Evolutionary conservation across 1,284 basidiomycete genomes (phyloP).

Genomic region (Schizophyllum commune): DNA sequence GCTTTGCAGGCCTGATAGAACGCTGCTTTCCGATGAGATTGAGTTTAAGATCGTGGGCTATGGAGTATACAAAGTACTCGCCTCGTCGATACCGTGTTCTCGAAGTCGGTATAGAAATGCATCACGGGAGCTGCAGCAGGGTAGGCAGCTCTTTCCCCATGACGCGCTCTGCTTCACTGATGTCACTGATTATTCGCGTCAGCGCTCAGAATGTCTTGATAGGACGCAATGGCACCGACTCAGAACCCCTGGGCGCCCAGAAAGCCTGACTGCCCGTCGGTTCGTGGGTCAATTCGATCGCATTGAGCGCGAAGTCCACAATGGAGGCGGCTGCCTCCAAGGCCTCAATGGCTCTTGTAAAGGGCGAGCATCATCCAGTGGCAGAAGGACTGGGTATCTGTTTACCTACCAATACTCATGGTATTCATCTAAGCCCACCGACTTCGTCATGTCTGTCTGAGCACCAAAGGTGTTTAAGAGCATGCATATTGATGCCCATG

Average conservation of each 20-base stretch:
- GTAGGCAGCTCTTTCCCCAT: constrained; percentile 32
- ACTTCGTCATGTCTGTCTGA: constrained; percentile 38
- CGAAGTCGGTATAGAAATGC: no score
- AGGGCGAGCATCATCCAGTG: background rate
- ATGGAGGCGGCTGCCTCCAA: constrained; percentile 31
- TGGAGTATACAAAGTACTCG: no score
- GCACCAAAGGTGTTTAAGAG: no score
- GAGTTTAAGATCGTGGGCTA: no score
- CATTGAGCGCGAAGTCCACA: constrained; percentile 27
- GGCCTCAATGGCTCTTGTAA: constrained; percentile 30
- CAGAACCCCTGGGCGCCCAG: constrained; percentile 36
- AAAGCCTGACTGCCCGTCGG: constrained; percentile 35
- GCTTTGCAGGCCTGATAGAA: no score
- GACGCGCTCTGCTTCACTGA: constrained; percentile 36
- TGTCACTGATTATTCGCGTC: constrained; percentile 21
- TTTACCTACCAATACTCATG: constrained; percentile 35
- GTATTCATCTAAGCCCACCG: constrained; percentile 35
- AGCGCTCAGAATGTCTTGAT: no score
- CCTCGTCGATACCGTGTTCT: no score
- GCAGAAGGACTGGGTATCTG: background rate
- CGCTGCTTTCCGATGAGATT: no score
- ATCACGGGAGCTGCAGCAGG: constrained; percentile 34
- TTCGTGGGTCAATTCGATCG: constrained; percentile 23
- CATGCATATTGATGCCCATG: background rate
- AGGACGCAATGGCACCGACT: constrained; percentile 20